Evolutionary conservation across 192 early-diverging fungal species (phyloP).

Genomic region (Linnemannia schmuckeri): DNA sequence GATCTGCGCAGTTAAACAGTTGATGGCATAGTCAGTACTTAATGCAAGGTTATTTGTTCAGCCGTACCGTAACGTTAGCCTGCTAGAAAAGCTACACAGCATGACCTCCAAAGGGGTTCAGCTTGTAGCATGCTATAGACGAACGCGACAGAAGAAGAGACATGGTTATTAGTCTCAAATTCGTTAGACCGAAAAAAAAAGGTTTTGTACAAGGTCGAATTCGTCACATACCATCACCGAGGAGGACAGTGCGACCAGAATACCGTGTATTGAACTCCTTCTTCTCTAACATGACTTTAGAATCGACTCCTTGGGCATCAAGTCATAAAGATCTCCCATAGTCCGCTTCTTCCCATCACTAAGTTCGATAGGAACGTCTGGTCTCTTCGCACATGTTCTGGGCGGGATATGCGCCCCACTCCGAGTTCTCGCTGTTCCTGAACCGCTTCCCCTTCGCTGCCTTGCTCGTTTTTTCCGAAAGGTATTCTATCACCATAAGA

Average conservation of each 20-base stretch:
- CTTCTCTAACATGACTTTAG: constrained; percentile 3
- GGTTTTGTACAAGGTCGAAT: not conserved
- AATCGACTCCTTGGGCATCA: not conserved
- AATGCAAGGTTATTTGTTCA: too few species aligned
- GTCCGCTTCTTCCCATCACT: not conserved
- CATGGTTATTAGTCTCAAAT: not conserved
- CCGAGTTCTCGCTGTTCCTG: not conserved
- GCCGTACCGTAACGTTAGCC: too few species aligned
- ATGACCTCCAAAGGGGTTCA: not conserved
- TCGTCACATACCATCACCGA: constrained; percentile 9
- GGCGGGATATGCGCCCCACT: not conserved
- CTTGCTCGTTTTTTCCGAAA: not conserved
- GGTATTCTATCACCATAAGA: not conserved
- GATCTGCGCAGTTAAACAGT: too few species aligned
- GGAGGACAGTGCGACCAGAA: not conserved
- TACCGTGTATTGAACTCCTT: constrained; percentile 1
- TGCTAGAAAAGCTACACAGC: not conserved
- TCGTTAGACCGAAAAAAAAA: not conserved
- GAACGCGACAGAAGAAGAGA: not conserved
- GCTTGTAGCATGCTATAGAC: not conserved
- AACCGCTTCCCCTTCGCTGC: not conserved
- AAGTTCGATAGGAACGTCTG: not conserved
- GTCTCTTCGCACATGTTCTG: not conserved
- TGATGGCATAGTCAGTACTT: too few species aligned
- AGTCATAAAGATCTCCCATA: not conserved